phyloP scores from a whole-genome alignment of 768 basidiomycete species.

The Peribolospora baueri region DNA sequence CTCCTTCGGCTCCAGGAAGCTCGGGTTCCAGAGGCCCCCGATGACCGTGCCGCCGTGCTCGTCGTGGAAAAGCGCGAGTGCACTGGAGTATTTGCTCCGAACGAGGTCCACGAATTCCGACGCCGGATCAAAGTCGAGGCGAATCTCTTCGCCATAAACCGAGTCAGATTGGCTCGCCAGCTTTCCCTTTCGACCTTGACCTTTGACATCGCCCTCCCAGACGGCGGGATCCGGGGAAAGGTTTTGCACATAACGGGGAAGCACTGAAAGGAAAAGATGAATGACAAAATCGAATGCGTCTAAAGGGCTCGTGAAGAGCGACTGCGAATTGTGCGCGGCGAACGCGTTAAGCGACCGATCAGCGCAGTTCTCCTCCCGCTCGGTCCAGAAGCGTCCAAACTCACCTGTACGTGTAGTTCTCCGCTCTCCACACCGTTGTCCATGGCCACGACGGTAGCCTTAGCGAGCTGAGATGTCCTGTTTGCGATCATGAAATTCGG shows the following conservation, averaged over 20 bases:
- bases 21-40: slow-evolving; percentile 67
- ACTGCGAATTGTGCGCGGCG: slow-evolving; percentile 22
- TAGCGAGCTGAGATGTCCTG: slow-evolving; percentile 45
- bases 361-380: too few relatives aligned
- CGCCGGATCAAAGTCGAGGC: slow-evolving; percentile 63
- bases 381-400: slow-evolving; percentile 3
- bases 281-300: slow-evolving; percentile 68
- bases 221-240: slow-evolving; percentile 29
- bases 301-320: slow-evolving; percentile 61
- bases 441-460: slow-evolving; percentile 42
- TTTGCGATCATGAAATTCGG: slow-evolving; percentile 50
- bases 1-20: slow-evolving; percentile 1
- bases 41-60: slow-evolving; percentile 50
- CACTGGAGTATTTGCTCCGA: slow-evolving; percentile 13
- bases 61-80: slow-evolving; percentile 64
- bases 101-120: slow-evolving; percentile 28
- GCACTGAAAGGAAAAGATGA: slow-evolving; percentile 35
- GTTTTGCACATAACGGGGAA: slow-evolving; percentile 55
- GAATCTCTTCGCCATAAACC: slow-evolving; percentile 16
- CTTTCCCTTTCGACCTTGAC: slow-evolving; percentile 25
- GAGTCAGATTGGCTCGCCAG: too few relatives aligned
- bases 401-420: slow-evolving; percentile 35
- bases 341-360: too few relatives aligned
- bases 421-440: slow-evolving; percentile 29
- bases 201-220: slow-evolving; percentile 26